Base-by-base conservation (phyloP, 2,329 filamentous ascomycete genomes). In the Neoascochyta sp. region DNA sequence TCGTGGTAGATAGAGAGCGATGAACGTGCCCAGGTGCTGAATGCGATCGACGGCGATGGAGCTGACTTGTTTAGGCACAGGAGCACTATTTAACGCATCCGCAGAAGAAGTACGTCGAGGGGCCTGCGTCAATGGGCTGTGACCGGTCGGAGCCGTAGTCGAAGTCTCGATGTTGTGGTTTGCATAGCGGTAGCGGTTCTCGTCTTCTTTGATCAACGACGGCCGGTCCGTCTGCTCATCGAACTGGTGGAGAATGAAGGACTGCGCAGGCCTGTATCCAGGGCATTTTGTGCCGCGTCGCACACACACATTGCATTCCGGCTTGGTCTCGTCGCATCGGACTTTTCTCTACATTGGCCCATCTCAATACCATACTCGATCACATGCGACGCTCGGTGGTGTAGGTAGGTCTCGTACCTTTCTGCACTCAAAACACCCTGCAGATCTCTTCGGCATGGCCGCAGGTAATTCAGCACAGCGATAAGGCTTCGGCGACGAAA, bases 391-490 rank as follows among this genome's bases (percentile, higher is more conserved):
- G 31, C 18, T 30, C 20, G 18, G 27, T 21, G n/a, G 11, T 17
- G 18, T 31, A 34, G 31, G 26, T 13, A 27, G 20, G 22, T 35
- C 18, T 17, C 45, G 34, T 49, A 49, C 45, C 43, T 56, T 54
- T 41, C 58, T 54, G 39, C 58, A 62, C 36, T 55, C 51, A 35
- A 62, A 62, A 42, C 58, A 62, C 21, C 58, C 58, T 19, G 49
- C 42, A 16, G 54, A 60, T 34, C 58, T 50, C 34, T 60, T 62
- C 21, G 58, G 58, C 58, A 62, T 62, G 15, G 41, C 46, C 27
- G 36, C 25, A 39, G 32, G n/a, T n/a, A n/a, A 21, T 24, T 27
- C 31, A 17, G 30, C 32, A 27, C 28, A 29, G 31, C 34, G 24
- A 40, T 31, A 23, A 10, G 22, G 16, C 1, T 12, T 28, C 16